Evolutionary conservation across 140 eudicot species (phyloP), one percentile per base, ranked within the genome.

Genomic region (Anethum foeniculum): DNA sequence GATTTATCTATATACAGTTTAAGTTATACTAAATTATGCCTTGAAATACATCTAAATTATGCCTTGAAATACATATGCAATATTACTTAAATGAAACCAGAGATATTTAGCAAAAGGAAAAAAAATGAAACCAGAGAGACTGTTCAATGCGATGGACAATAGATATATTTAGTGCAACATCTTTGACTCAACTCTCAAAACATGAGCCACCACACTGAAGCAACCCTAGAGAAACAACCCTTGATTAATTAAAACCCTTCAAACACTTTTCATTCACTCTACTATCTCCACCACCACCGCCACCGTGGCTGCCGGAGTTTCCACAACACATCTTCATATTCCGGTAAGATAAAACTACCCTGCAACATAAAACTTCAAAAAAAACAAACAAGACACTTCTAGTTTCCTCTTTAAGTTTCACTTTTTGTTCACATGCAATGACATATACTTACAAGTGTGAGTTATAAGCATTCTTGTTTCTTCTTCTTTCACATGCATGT

Each of bases 391-490:
- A 62, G 28, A 36, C 43, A 21, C n/a, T 32, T 0, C 43, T 67
- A 32, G 74, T 30, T 32, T 28, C 43, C 74, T 67, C 43, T 67
- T 67, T 5, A 67, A 67, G 74, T 67, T 41, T 62, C 25, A 14
- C 28, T 43, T 85, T 79, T 49, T 78, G 69, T 81, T 89, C 96
- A 87, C 93, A 86, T 91, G 96, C 92, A 87, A 88, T 85, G 86
- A 77, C 79, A 81, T 73, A 86, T 68, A 83, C 79, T n/a, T 86
- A 82, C 79, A 90, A 88, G 84, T 82, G 92, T 90, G 85, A 77
- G 83, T 71, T 83, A 84, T 76, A 90, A 92, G 97, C 91, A 80
- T 88, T 83, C 84, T 81, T 88, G 77, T 78, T 87, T 76, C 77
- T 83, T 84, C 85, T 85, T 84, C 89, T 39, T 75, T 81, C 92